Percentiles rank a stretch among this genome's conserved stretches.
Conservation (phyloP, 176 grass and related monocot species). For the Juncus inflexus region DNA sequence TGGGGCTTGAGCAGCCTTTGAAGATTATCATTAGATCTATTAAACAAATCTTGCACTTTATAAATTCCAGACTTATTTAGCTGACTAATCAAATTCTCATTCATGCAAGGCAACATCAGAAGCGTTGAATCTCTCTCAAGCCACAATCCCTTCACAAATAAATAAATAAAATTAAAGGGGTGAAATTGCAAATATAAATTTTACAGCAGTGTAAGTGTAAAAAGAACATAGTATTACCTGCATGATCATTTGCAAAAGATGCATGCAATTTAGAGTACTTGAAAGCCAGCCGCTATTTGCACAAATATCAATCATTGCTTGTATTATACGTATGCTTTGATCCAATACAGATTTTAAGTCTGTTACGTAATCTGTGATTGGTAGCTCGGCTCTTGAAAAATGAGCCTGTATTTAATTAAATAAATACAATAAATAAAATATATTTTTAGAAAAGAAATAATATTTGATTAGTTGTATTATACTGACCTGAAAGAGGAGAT, state of each 20-base stretch:
- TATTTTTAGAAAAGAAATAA: slow-evolving; percentile 1
- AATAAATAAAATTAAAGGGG: slow-evolving; percentile 4
- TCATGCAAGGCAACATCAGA: slow-evolving; percentile 91
- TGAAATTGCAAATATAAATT: background rate
- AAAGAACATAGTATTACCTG: slow-evolving; percentile 46
- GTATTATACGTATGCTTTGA: slow-evolving; percentile 96
- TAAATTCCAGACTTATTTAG: slow-evolving; percentile 56
- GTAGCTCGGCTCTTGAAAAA: slow-evolving; percentile 83
- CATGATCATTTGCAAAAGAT: slow-evolving; percentile 96
- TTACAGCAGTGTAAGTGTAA: too few species aligned
- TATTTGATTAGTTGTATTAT: slow-evolving; percentile 25
- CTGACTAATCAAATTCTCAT: slow-evolving; percentile 57
- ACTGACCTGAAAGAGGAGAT: slow-evolving; percentile 92
- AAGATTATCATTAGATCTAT: slow-evolving; percentile 60
- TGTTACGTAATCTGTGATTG: slow-evolving; percentile 78
- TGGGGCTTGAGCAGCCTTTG: slow-evolving; percentile 51
- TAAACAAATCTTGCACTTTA: slow-evolving; percentile 43
- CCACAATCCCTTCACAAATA: slow-evolving; percentile 70
- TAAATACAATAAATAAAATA: background rate
- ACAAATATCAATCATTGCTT: slow-evolving; percentile 96
- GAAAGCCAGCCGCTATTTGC: slow-evolving; percentile 97
- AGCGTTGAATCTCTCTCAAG: slow-evolving; percentile 85
- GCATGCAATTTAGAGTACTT: slow-evolving; percentile 89
- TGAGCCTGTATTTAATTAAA: slow-evolving; percentile 64
- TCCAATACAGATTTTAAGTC: slow-evolving; percentile 99